Evolutionary conservation across 148 eudicot species (phyloP), one percentile per base, ranked within the genome.

Genomic region (Polygonum maritimum): DNA sequence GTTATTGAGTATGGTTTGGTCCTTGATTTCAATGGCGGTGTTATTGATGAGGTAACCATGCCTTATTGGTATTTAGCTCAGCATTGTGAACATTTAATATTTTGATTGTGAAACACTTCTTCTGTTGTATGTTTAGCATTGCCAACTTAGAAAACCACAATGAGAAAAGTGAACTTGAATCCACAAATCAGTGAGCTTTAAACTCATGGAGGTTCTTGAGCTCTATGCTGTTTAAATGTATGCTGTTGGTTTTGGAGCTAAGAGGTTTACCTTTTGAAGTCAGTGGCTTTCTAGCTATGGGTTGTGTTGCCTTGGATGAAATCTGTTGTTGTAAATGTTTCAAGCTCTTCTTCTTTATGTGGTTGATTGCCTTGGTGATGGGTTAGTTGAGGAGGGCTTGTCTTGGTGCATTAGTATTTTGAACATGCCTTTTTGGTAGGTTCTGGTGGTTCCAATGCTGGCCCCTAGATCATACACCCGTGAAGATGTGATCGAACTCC

Each of bases 401-500:
- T 73, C 22, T 78, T 11, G 51, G 73, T 40, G 69, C 36, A 22
- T 62, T 2, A 35, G 15, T 14, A 16, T 67, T 18, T 67, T 67
- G 45, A 36, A 36, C 38, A 14, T 67, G 19, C 71, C 44, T 67
- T 38, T 77, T 77, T 74, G 40, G 40, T 79, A 96, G 99, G 98
- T 92, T 70, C 63, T 96, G 80, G 88, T 79, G 63, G 85, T 96
- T 71, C 99, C 99, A 26, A 96, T 96, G 99, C 81, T 96, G 79
- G 94, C 92, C 15, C 99, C 99, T 76, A 91, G 93, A 83, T 96
- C 99, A 69, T 96, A 96, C 84, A 96, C 99, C 39, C 85, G 97
- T 44, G 99, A 96, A 82, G 99, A 96, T 81, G 98, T 96, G 84
- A 81, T 96, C 73, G 99, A 96, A 84, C 90, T 96, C 70, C 99